Conservation (phyloP, 2,329 filamentous ascomycete species). For the Gyromitra esculenta region DNA sequence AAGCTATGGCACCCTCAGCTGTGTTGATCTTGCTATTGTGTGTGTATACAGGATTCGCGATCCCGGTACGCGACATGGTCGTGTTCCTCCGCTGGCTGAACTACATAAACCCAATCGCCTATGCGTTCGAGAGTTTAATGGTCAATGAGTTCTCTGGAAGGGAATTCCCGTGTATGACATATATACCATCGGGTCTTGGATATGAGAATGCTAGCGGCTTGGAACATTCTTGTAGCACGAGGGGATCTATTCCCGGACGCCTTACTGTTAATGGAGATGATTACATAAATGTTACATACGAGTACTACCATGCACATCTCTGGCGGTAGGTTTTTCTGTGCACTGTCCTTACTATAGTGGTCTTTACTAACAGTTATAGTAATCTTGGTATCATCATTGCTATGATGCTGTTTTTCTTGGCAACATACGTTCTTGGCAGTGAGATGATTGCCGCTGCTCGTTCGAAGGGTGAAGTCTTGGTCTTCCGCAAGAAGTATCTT, state of each 20-base stretch:
- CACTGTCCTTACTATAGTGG: not conserved
- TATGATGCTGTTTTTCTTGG: slow-evolving; percentile 71
- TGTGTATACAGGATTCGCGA: slow-evolving; percentile 64
- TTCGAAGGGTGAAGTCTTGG: slow-evolving; percentile 79
- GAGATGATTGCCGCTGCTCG: slow-evolving; percentile 73
- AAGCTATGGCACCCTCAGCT: slow-evolving; percentile 71
- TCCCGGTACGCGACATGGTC: slow-evolving; percentile 72
- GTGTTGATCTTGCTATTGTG: slow-evolving; percentile 73
- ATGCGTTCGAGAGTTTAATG: slow-evolving; percentile 82
- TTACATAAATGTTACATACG: slow-evolving; percentile 68
- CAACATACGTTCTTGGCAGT: slow-evolving; percentile 71
- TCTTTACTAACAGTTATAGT: slow-evolving; percentile 28
- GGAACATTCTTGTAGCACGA: slow-evolving; percentile 68
- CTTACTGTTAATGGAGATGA: slow-evolving; percentile 67
- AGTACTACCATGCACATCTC: slow-evolving; percentile 69
- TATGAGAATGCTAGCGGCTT: slow-evolving; percentile 60
- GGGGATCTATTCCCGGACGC: slow-evolving; percentile 69
- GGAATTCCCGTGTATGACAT: slow-evolving; percentile 68
- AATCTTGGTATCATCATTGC: slow-evolving; percentile 76
- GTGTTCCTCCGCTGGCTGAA: slow-evolving; percentile 85
- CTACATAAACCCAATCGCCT: slow-evolving; percentile 75
- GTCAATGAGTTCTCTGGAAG: slow-evolving; percentile 81
- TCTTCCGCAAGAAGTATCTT: slow-evolving; percentile 71
- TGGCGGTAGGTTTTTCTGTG: slow-evolving; percentile 65
- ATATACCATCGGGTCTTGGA: slow-evolving; percentile 61